Percentiles rank a stretch among this genome's conserved stretches.
phyloP scores from a whole-genome alignment of 139 green algal species.

The Chlorokybus atmophyticus region DNA sequence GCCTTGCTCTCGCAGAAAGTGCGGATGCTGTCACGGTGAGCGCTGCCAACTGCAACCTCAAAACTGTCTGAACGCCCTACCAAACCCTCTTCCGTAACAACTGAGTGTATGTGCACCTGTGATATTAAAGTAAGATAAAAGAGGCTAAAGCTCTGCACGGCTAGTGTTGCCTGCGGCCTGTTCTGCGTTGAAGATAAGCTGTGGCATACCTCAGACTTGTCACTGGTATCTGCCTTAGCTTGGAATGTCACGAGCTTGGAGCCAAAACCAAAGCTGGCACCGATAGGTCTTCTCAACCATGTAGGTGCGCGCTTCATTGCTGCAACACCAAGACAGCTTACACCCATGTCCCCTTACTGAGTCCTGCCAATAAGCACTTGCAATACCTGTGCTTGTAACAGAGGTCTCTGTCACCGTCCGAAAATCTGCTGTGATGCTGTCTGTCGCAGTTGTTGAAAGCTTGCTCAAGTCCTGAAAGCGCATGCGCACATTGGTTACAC shows the following conservation, averaged over 20 bases:
- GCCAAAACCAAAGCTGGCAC: conserved; percentile 59
- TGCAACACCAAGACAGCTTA: too few relatives aligned
- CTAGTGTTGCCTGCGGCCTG: not conserved
- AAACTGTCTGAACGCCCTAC: conserved; percentile 48
- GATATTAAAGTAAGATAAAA: not conserved
- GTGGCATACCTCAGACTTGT: conserved; percentile 2
- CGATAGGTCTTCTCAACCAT: conserved; percentile 70
- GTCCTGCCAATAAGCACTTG: too few relatives aligned
- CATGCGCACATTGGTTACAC: too few relatives aligned
- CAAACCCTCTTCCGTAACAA: conserved; percentile 62
- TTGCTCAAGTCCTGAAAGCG: too few relatives aligned
- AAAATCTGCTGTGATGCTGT: too few relatives aligned
- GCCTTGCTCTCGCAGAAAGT: conserved; percentile 50
- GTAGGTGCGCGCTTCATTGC: conserved; percentile 43
- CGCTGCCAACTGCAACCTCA: conserved; percentile 51
- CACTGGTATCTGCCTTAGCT: conserved; percentile 1
- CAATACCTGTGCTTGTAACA: too few relatives aligned
- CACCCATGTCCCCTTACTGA: too few relatives aligned
- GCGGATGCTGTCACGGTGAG: conserved; percentile 47
- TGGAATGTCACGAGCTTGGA: conserved; percentile 36
- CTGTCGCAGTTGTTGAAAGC: too few relatives aligned
- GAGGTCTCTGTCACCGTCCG: too few relatives aligned
- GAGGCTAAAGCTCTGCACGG: not conserved
- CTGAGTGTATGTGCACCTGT: conserved; percentile 27
- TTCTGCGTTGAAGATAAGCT: not conserved